Percentiles rank a stretch among this genome's conserved stretches.
These are phyloP conservation scores for Macrolepiota fuliginosa DNA, from an alignment of 768 basidiomycete species.

Conservation along the genomic window DNA sequence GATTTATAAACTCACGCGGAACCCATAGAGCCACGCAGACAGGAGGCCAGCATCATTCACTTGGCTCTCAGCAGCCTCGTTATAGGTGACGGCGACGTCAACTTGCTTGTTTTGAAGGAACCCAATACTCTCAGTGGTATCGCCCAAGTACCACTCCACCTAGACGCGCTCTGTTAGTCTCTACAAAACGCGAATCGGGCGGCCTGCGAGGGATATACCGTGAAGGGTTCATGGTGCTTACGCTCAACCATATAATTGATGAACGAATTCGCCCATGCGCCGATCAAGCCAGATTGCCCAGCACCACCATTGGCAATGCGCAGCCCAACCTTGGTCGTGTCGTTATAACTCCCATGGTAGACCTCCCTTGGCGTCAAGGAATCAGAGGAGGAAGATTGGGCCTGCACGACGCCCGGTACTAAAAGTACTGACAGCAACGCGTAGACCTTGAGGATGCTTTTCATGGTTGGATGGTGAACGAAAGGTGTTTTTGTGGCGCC, in stretches of 20 bases:
- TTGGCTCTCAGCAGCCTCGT: constrained; percentile 46
- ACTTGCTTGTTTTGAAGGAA: constrained; percentile 39
- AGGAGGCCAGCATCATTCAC: constrained; percentile 29
- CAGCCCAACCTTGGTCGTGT: constrained; percentile 31
- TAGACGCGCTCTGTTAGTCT: constrained; percentile 16
- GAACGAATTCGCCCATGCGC: constrained; percentile 45
- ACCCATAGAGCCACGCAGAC: constrained; percentile 37
- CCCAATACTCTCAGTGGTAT: constrained; percentile 49
- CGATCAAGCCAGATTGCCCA: constrained; percentile 49
- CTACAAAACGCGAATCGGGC: background rate
- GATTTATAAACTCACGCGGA: constrained; percentile 32
- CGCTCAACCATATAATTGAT: constrained; percentile 34
- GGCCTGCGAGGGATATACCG: constrained; percentile 25
- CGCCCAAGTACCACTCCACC: constrained; percentile 58
- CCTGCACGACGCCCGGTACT: background rate
- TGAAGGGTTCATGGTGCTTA: constrained; percentile 28
- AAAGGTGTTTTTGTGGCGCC: background rate
- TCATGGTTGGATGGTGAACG: constrained; percentile 1
- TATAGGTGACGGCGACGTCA: constrained; percentile 53
- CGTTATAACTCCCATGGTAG: constrained; percentile 39
- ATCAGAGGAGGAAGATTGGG: background rate
- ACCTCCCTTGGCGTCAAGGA: constrained; percentile 21
- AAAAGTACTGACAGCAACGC: background rate
- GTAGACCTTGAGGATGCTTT: background rate
- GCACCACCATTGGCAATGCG: constrained; percentile 50